These are phyloP conservation scores for Triticum dicoccoides DNA, from an alignment of 176 grass and related monocot genomes.

Conservation along the genomic window DNA sequence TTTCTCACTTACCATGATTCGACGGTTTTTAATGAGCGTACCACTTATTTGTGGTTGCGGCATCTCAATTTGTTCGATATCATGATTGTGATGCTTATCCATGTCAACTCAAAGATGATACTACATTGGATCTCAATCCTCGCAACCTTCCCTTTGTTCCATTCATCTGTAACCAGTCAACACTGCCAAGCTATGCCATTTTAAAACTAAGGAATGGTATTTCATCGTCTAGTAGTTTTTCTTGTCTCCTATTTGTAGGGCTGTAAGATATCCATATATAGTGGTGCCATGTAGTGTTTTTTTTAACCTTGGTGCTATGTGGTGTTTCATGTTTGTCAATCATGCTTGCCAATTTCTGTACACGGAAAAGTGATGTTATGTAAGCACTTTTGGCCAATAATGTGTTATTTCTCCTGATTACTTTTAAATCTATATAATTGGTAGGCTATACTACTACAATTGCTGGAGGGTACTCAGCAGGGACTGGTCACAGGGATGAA, in stretches of 20 bases:
- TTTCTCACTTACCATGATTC: neutral
- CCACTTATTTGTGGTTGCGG: neutral
- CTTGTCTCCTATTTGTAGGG: neutral
- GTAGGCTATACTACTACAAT: conserved; percentile 65
- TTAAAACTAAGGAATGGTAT: neutral
- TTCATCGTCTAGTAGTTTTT: neutral
- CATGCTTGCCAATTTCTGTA: neutral
- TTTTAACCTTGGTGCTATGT: too few relatives aligned
- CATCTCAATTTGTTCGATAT: neutral
- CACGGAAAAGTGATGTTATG: neutral
- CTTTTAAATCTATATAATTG: conserved; percentile 3
- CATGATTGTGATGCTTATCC: neutral
- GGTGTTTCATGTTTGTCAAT: neutral
- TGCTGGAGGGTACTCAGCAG: conserved; percentile 51
- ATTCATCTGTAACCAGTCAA: neutral
- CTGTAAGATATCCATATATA: neutral
- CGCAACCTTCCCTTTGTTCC: neutral
- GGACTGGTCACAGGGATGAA: conserved; percentile 53
- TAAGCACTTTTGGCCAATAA: neutral
- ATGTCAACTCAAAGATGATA: neutral
- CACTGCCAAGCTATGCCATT: neutral
- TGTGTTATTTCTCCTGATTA: neutral
- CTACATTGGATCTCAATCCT: neutral
- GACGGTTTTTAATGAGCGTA: neutral
- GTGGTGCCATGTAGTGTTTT: neutral